phyloP scores from a whole-genome alignment of 1,284 basidiomycete species.

The Pseudozyma thailandica region DNA sequence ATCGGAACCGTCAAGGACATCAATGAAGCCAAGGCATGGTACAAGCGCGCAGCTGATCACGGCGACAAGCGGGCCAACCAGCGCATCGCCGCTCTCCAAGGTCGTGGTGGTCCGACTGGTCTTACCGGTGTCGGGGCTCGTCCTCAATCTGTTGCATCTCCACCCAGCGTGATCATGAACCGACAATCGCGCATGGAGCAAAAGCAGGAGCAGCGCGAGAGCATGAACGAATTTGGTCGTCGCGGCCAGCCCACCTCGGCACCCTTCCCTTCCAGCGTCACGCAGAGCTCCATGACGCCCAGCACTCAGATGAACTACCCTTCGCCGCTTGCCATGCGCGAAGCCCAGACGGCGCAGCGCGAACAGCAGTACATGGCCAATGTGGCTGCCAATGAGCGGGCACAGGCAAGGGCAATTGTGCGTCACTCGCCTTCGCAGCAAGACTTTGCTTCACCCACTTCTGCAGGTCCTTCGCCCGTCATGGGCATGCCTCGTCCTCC shows the following conservation, averaged over 20 bases:
- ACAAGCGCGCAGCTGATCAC: slow-evolving; percentile 88
- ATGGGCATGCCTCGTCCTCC: slow-evolving; percentile 37
- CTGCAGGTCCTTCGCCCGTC: neutral
- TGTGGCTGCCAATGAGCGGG: slow-evolving; percentile 52
- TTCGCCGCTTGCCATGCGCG: slow-evolving; percentile 62
- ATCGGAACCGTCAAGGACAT: slow-evolving; percentile 69
- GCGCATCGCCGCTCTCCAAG: slow-evolving; percentile 72
- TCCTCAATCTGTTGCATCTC: slow-evolving; percentile 4
- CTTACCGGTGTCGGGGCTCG: slow-evolving; percentile 32
- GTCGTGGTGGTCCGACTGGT: slow-evolving; percentile 38
- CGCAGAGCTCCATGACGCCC: slow-evolving; percentile 46
- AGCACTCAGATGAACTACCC: slow-evolving; percentile 56
- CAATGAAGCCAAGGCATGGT: slow-evolving; percentile 78
- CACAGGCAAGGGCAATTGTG: slow-evolving; percentile 42
- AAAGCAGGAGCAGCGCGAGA: slow-evolving; percentile 47
- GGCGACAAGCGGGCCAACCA: slow-evolving; percentile 93
- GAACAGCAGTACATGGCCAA: slow-evolving; percentile 57
- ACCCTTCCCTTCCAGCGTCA: slow-evolving; percentile 59
- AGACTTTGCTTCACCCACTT: slow-evolving; percentile 16
- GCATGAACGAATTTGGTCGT: slow-evolving; percentile 46
- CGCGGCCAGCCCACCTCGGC: slow-evolving; percentile 62
- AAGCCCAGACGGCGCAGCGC: slow-evolving; percentile 60
- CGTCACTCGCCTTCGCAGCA: slow-evolving; percentile 35
- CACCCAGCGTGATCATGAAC: slow-evolving; percentile 10
- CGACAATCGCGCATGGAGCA: slow-evolving; percentile 42